phyloP scores from a whole-genome alignment of 331 rosid species.

The Saraca asoca region DNA sequence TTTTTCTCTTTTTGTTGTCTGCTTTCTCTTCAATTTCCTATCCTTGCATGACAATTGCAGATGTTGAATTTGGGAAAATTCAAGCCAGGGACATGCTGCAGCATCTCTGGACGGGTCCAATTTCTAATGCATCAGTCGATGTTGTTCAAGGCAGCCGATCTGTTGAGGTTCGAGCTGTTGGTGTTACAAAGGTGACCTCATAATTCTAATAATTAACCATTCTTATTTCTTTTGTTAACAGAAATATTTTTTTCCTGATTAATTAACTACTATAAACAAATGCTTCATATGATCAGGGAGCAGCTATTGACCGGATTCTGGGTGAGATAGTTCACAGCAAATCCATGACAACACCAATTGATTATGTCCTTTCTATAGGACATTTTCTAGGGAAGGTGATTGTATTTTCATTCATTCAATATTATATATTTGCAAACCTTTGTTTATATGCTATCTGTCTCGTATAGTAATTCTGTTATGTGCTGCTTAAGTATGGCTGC shows the following conservation, averaged over 20 bases:
- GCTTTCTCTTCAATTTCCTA: constrained; percentile 30
- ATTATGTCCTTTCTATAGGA: constrained; percentile 85
- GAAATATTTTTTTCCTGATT: constrained; percentile 7
- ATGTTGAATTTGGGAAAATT: constrained; percentile 86
- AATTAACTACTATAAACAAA: constrained; percentile 3
- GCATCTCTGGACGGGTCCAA: constrained; percentile 99
- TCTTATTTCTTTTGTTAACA: constrained; percentile 11
- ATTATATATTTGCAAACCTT: neutral
- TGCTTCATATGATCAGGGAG: constrained; percentile 58
- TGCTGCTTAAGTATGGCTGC: neutral
- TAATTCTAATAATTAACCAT: constrained; percentile 22
- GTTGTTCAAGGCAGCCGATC: constrained; percentile 98
- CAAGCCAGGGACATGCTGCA: constrained; percentile 98
- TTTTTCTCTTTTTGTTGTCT: constrained; percentile 20
- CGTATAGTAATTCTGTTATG: constrained; percentile 15
- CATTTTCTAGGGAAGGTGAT: constrained; percentile 93
- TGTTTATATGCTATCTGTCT: neutral
- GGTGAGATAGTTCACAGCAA: constrained; percentile 96
- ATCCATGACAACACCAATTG: constrained; percentile 90
- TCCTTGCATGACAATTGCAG: constrained; percentile 44
- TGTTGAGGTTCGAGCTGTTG: constrained; percentile 94
- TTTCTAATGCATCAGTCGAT: constrained; percentile 91
- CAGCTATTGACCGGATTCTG: constrained; percentile 93
- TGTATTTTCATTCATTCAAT: constrained; percentile 23
- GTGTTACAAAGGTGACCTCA: constrained; percentile 79